Base-by-base conservation (phyloP, 1,284 basidiomycete species). In the Bondarzewia mesenterica region DNA sequence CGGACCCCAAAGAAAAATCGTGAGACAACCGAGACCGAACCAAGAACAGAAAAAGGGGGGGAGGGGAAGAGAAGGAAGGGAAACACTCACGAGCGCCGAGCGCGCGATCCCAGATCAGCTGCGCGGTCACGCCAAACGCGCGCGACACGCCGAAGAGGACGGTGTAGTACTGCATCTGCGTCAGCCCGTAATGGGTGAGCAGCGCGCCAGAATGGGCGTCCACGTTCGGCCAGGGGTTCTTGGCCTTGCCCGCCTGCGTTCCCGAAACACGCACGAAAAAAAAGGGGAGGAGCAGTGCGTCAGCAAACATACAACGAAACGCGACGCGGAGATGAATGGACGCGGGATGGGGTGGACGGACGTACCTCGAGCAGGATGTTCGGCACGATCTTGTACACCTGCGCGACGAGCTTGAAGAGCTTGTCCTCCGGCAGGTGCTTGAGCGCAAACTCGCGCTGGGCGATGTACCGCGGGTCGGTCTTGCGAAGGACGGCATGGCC, bases 131-230 rank as follows among this genome's bases (percentile, higher is more conserved):
- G 76, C 91, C 91, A 58, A 93, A 89, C 14, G 91, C 90, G 64
- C 91, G 85, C 26, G 93, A 95, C 43, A 97, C 92, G 77, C 94
- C 94, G 68, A 98, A 98, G 54, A 98, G 78, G 53, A 96, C 93
- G 53, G 92, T 96, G 75, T 95, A 95, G 76, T 88, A 95, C 64
- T 90, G 79, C 84, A 93, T 93, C 67, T 94, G 82, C 58, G 78
- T 77, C 52, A 93, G 72, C 50, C 91, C 92, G 63, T 93, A 95
- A 72, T 95, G 77, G 52, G 91, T 91, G 49, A 98, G 75, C 50
- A 98, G 82, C 57, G 87, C 93, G 72, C 95, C 95, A 29, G 94
- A 97, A 73, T 93, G 93, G 50, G 95, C 93, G 68, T 98, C 94
- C 52, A 98, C 94, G 68, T 97, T 96, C 46, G 90, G 89, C 85